Evolutionary conservation across 352 stramenopile genomes (phyloP).

Genomic region (Phytopythium ostracodes): DNA sequence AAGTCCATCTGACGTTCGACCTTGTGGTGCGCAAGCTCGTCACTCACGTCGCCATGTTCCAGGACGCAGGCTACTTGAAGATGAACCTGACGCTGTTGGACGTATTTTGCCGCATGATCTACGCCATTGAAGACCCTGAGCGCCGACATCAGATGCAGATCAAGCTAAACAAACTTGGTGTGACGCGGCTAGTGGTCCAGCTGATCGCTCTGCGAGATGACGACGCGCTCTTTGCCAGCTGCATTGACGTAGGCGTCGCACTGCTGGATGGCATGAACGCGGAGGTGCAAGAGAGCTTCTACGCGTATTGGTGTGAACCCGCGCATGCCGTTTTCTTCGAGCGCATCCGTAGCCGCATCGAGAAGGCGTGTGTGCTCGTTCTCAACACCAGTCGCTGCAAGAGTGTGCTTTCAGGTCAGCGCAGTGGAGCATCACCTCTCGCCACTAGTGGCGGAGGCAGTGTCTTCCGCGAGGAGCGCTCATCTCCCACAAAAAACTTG

Average conservation of each 20-base stretch:
- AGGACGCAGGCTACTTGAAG: constrained; percentile 52
- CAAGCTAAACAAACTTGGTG: constrained; percentile 57
- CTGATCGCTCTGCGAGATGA: constrained; percentile 52
- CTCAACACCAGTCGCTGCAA: constrained; percentile 23
- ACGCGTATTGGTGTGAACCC: constrained; percentile 34
- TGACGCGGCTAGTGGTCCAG: constrained; percentile 63
- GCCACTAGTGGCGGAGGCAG: neutral
- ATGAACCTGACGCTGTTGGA: constrained; percentile 68
- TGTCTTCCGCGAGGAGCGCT: neutral
- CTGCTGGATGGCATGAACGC: constrained; percentile 76
- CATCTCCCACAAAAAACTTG: constrained; percentile 2
- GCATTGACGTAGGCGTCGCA: constrained; percentile 60
- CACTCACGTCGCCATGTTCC: constrained; percentile 48
- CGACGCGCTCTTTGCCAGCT: constrained; percentile 47
- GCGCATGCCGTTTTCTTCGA: constrained; percentile 42
- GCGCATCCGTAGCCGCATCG: constrained; percentile 40
- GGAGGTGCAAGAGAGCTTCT: constrained; percentile 71
- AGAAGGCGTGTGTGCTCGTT: constrained; percentile 43
- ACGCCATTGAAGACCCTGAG: constrained; percentile 44
- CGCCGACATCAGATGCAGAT: constrained; percentile 57
- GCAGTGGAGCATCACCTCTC: neutral
- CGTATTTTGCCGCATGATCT: constrained; percentile 74
- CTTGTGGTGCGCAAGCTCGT: constrained; percentile 62
- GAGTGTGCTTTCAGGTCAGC: neutral
- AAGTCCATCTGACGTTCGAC: constrained; percentile 56